Evolutionary conservation across 306 rosid species (phyloP).

Genomic region (apple (Malus domestica)): ASM211411v1 NC_041805.1:9121001-9121500

Average conservation of each 20-base stretch:
- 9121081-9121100: background rate
- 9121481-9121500: background rate
- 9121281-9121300: conserved; percentile 50
- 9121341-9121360: background rate
- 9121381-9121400: background rate
- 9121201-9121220: background rate
- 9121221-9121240: background rate
- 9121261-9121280: background rate
- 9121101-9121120: background rate
- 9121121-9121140: background rate
- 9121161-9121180: conserved; percentile 1
- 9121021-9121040: conserved; percentile 26
- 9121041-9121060: conserved; percentile 20
- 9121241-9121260: background rate
- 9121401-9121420: conserved; percentile 19
- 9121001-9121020: conserved; percentile 8
- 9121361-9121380: conserved; percentile 13
- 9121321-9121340: background rate
- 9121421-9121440: conserved; percentile 52
- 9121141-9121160: background rate
- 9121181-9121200: conserved; percentile 19
- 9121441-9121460: conserved; percentile 39
- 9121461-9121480: background rate
- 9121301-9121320: conserved; percentile 36
- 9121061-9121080: conserved; percentile 12